A percentile compares a stretch with the other conserved stretches of the same genome.
These are phyloP conservation scores for Pichia insulana DNA, from an alignment of 805 yeast species.

Conservation along the genomic window DNA sequence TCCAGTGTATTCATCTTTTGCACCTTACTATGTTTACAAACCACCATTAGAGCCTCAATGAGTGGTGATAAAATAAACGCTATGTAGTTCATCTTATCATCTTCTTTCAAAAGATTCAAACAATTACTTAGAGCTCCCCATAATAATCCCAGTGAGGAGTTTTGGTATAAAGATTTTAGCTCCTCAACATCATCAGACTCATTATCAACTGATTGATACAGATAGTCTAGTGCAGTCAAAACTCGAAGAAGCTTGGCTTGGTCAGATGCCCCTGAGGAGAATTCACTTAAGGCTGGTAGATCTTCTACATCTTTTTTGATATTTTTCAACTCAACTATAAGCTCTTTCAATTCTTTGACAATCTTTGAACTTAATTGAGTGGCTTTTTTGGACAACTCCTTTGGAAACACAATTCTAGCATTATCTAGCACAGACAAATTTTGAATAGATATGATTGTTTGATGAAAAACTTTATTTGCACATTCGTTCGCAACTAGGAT, in stretches of 20 bases:
- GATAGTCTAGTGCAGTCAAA: slow-evolving; percentile 78
- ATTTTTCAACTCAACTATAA: slow-evolving; percentile 36
- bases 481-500: slow-evolving; percentile 77
- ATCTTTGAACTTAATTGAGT: slow-evolving; percentile 46
- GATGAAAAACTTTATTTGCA: slow-evolving; percentile 75
- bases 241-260: slow-evolving; percentile 84
- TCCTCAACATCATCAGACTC: slow-evolving; percentile 33
- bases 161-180: slow-evolving; percentile 53
- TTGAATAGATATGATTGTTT: slow-evolving; percentile 73
- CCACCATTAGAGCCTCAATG: slow-evolving; percentile 90
- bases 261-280: slow-evolving; percentile 73
- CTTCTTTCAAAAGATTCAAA: slow-evolving; percentile 52
- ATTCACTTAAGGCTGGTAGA: slow-evolving; percentile 43
- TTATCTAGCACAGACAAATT: slow-evolving; percentile 54
- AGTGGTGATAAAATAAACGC: slow-evolving; percentile 79
- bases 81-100: slow-evolving; percentile 46
- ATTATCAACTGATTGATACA: slow-evolving; percentile 44
- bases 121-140: slow-evolving; percentile 84
- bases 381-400: slow-evolving; percentile 59
- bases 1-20: slow-evolving; percentile 49
- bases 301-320: slow-evolving; percentile 37
- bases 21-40: slow-evolving; percentile 78
- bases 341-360: slow-evolving; percentile 42
- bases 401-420: slow-evolving; percentile 57
- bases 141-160: slow-evolving; percentile 61